Evolutionary conservation across 1,284 basidiomycete genomes (phyloP), one percentile per base, ranked within the genome.

Genomic region (Ceratobasidium papillatum): DNA sequence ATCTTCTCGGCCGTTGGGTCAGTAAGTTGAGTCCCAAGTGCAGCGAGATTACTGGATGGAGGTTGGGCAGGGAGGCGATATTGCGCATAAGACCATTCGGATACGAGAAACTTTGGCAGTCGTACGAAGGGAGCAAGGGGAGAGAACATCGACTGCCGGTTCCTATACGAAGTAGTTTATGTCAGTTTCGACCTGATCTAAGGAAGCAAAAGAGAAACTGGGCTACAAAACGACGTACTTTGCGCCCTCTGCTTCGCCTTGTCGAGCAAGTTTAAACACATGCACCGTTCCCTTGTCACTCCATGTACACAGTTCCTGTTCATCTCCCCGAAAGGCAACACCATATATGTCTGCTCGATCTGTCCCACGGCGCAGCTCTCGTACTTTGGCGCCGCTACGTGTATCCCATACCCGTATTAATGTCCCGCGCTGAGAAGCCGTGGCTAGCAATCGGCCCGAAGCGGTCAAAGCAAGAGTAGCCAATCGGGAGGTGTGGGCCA

Each of bases 271-370:
- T 41, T 91, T 89, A 81, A 96, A 96, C 27, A 97, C 86, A 81
- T 99, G 96, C 3, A 99, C 89, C 0, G 96, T 99, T 47, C 96
- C 96, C 83, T 98, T 98, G 82, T 99, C 96, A 81, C 95, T 97
- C 93, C 94, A 95, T 9, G 93, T 93, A 78, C 92, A 94, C 0
- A 96, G 83, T 78, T 94, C 92, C 72, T 85, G 87, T 81, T 93
- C 92, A 79, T 92, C 93, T 8, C 89, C 90, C 76, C 91, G 86
- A 81, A 91, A 92, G 68, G 89, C 89, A 25, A 95, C 90, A 0
- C 94, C 94, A 83, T 95, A 98, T 73, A 98, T 96, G 79, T 94
- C 91, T 22, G 96, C 96, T 77, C 92, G 90, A 81, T 98, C 96
- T 19, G 93, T 89, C 3, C 96, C 96, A 80, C 96, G 87, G 71